Conservation (phyloP, 768 basidiomycete genomes). For the Mycena galericulata region DNA sequence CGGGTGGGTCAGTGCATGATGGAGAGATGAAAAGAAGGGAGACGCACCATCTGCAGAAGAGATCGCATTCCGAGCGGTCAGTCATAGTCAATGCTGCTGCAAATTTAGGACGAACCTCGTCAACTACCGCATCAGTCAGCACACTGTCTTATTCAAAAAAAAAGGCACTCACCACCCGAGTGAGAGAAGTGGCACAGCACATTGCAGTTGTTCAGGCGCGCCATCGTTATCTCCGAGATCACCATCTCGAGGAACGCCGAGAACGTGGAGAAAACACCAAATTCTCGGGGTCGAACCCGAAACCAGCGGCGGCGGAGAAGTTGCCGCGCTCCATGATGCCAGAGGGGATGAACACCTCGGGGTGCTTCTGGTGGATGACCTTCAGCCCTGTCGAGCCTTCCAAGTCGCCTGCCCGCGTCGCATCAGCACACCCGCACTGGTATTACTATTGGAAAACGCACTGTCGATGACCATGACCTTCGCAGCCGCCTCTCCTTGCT, state of each 20-base stretch:
- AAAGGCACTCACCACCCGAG: conserved; percentile 72
- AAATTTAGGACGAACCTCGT: conserved; percentile 59
- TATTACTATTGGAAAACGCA: conserved; percentile 46
- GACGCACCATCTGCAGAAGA: conserved; percentile 53
- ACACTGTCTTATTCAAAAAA: not conserved
- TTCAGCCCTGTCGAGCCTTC: conserved; percentile 93
- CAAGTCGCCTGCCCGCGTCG: conserved; percentile 68
- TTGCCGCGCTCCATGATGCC: conserved; percentile 91
- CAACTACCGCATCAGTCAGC: conserved; percentile 55
- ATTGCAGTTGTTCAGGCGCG: conserved; percentile 90
- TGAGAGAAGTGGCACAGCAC: conserved; percentile 92
- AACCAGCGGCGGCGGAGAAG: conserved; percentile 87
- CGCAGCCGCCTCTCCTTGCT: conserved; percentile 80
- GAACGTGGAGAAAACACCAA: conserved; percentile 92
- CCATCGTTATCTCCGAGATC: conserved; percentile 91
- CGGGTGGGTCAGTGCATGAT: conserved; percentile 27
- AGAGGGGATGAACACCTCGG: conserved; percentile 87
- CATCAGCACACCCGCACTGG: conserved; percentile 21
- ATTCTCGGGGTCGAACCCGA: conserved; percentile 87
- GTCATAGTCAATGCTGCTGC: conserved; percentile 10
- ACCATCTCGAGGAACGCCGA: conserved; percentile 94
- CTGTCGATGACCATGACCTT: conserved; percentile 93
- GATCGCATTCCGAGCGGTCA: not conserved
- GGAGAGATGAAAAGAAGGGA: not conserved
- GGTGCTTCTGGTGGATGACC: conserved; percentile 90